Conservation (phyloP, 352 stramenopile species). For the Phytophthora brassicae region DNA sequence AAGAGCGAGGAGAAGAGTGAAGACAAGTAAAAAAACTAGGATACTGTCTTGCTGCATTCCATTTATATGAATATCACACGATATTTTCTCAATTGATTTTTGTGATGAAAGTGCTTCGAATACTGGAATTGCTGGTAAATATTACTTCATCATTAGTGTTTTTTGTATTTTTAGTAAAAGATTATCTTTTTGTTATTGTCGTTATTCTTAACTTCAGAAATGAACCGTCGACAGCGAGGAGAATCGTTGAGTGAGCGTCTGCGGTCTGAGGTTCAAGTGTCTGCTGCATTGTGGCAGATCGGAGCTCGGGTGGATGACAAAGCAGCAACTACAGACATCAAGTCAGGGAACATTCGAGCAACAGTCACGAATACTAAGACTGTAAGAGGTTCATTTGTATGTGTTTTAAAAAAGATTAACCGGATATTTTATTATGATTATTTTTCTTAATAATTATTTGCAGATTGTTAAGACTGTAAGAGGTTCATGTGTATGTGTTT, state of each 20-base stretch:
- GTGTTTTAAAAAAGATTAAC: too few species aligned
- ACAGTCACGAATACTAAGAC: background rate
- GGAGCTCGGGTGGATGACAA: constrained; percentile 1
- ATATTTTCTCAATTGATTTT: constrained; percentile 6
- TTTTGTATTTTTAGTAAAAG: constrained; percentile 14
- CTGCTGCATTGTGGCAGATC: constrained; percentile 24
- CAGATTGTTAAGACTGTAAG: too few species aligned
- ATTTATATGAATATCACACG: constrained; percentile 26
- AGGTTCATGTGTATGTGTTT: too few species aligned
- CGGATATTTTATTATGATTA: too few species aligned
- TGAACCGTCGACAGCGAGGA: constrained; percentile 21
- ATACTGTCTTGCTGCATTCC: background rate
- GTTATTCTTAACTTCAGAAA: constrained; percentile 6
- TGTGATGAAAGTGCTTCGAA: constrained; percentile 2
- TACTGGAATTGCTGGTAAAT: constrained; percentile 5
- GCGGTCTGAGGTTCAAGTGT: constrained; percentile 46
- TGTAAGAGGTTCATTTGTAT: too few species aligned
- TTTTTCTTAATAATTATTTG: too few species aligned
- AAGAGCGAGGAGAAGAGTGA: constrained; percentile 12
- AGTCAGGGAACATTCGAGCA: background rate
- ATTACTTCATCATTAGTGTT: too few species aligned
- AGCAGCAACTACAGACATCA: background rate
- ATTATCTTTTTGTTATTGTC: constrained; percentile 2
- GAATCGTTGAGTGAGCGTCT: constrained; percentile 57
- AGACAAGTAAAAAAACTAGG: constrained; percentile 5